A percentile compares a stretch with the other conserved stretches of the same genome.
These are phyloP conservation scores for Gryganskiella cystojenkinii DNA, from an alignment of 192 early-diverging fungal species.

Conservation along the genomic window DNA sequence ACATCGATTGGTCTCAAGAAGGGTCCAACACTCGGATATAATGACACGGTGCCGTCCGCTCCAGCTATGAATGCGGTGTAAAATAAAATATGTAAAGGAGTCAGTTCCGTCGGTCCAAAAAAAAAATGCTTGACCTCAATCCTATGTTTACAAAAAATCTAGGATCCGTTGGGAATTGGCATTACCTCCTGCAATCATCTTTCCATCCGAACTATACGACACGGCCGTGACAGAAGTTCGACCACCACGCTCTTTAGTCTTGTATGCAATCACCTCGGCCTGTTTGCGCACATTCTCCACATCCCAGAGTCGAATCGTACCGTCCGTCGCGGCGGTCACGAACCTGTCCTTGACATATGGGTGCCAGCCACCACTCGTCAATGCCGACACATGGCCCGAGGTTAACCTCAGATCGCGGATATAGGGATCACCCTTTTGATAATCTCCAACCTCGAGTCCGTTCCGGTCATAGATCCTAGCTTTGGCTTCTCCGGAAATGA, in stretches of 20 bases:
- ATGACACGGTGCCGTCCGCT: conserved; percentile 78
- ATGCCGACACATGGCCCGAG: conserved; percentile 84
- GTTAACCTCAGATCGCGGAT: conserved; percentile 80
- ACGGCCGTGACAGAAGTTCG: conserved; percentile 77
- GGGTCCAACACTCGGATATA: conserved; percentile 78
- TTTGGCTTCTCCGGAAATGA: conserved; percentile 79
- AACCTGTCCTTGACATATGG: conserved; percentile 73
- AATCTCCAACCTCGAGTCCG: conserved; percentile 79
- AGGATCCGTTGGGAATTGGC: neutral
- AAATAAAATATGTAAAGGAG: too few relatives aligned
- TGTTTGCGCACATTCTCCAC: conserved; percentile 75
- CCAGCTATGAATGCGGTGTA: too few relatives aligned
- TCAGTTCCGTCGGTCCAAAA: too few relatives aligned
- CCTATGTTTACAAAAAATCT: neutral
- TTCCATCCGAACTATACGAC: conserved; percentile 77
- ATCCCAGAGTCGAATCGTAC: conserved; percentile 90
- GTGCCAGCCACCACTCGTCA: conserved; percentile 87
- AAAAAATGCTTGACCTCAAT: too few relatives aligned
- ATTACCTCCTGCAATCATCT: conserved; percentile 72
- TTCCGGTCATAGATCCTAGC: conserved; percentile 84
- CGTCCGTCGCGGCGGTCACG: conserved; percentile 83
- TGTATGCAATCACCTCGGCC: conserved; percentile 81
- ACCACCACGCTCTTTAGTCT: conserved; percentile 76
- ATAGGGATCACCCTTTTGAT: conserved; percentile 93
- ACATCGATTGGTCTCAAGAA: conserved; percentile 74